Evolutionary conservation across 441 rosid genomes (phyloP).

Genomic region (Jatropha podagrica): DNA sequence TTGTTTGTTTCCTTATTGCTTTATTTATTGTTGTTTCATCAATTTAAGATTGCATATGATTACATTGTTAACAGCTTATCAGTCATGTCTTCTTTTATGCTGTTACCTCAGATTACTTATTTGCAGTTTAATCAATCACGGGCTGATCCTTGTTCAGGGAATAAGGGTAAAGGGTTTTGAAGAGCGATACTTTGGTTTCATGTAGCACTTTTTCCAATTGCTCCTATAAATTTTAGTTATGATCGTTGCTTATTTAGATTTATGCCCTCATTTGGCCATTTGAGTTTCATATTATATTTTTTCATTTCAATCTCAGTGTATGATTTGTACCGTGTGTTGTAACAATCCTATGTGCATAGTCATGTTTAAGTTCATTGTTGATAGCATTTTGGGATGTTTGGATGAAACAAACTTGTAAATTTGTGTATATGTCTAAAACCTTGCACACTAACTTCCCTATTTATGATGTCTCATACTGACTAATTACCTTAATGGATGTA

Average conservation of each 20-base stretch:
- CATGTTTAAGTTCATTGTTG: background rate
- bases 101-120: background rate
- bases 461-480: background rate
- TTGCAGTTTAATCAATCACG: background rate
- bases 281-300: background rate
- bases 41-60: background rate
- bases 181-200: background rate
- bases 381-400: background rate
- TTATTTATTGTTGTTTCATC: background rate
- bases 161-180: background rate
- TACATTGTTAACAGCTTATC: background rate
- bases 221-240: background rate
- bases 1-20: background rate
- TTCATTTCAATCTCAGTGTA: background rate
- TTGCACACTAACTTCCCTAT: background rate
- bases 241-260: background rate
- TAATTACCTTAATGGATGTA: background rate
- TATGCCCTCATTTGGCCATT: background rate
- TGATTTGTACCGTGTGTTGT: background rate
- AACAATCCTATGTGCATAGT: background rate
- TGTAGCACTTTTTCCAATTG: background rate
- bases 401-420: background rate
- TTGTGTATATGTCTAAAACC: background rate
- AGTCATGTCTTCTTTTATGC: background rate
- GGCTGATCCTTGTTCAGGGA: background rate